Evolutionary conservation across 2,329 filamentous ascomycete species (phyloP).

Genomic region (Cercospora sp.): DNA sequence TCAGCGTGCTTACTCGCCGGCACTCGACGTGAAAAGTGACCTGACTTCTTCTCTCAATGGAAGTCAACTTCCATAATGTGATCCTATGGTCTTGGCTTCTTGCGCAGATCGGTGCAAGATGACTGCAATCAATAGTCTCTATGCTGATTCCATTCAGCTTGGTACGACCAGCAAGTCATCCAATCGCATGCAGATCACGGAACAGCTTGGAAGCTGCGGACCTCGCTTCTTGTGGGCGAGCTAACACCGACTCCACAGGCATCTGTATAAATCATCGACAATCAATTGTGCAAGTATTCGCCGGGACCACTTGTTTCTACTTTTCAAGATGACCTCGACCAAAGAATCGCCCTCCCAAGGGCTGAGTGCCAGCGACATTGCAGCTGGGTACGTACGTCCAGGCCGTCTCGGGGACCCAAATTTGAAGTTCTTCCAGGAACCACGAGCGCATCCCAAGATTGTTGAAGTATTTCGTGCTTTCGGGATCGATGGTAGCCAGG

Average conservation of each 20-base stretch:
- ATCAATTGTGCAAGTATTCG: too few species aligned
- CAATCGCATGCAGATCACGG: not conserved
- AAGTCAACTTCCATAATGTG: not conserved
- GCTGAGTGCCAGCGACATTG: not conserved
- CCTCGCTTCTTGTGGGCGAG: not conserved
- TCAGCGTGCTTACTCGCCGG: not conserved
- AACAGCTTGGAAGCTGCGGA: conserved; percentile 3
- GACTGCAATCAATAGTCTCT: not conserved
- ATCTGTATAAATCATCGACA: not conserved
- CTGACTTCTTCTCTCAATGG: not conserved
- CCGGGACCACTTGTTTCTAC: too few species aligned
- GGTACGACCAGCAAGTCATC: not conserved
- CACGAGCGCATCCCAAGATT: conserved; percentile 31
- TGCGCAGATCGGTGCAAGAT: not conserved
- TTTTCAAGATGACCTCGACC: not conserved
- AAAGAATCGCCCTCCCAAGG: not conserved
- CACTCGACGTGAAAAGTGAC: not conserved
- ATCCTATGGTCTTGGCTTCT: not conserved
- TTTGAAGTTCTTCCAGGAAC: conserved; percentile 31
- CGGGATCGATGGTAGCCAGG: conserved; percentile 27
- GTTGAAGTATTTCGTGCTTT: conserved; percentile 26
- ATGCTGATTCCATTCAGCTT: not conserved
- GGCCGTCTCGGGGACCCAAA: conserved; percentile 31
- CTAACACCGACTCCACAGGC: not conserved
- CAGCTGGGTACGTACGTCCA: conserved; percentile 22